A percentile compares a stretch with the other conserved stretches of the same genome.
Conservation (phyloP, 352 stramenopile genomes). For the Phytopythium litorale region DNA sequence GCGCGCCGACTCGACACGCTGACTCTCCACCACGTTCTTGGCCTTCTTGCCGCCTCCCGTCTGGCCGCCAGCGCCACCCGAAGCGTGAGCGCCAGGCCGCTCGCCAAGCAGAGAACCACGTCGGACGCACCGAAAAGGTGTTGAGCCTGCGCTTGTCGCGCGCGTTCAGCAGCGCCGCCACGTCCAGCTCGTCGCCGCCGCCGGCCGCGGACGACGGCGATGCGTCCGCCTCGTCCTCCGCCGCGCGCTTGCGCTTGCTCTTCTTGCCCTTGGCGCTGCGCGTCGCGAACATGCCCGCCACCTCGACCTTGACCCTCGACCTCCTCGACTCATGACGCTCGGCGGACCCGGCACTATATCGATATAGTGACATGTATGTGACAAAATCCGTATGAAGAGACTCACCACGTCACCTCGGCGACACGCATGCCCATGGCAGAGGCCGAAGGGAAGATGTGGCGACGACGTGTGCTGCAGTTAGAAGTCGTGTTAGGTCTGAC, state of each 20-base stretch:
- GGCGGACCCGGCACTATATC: not conserved
- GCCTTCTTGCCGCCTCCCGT: conserved; percentile 48
- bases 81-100: not conserved
- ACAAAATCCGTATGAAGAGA: not conserved
- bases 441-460: no score
- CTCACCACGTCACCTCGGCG: no score
- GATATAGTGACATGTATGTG: not conserved
- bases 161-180: conserved; percentile 5
- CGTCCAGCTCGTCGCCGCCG: conserved; percentile 1
- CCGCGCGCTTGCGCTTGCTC: conserved; percentile 41
- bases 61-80: conserved; percentile 15
- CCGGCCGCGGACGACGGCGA: not conserved
- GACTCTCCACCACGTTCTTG: conserved; percentile 58
- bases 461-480: no score
- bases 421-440: no score
- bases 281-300: conserved; percentile 32
- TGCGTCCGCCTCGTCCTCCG: conserved; percentile 22
- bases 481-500: no score
- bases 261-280: conserved; percentile 35
- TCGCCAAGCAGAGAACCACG: not conserved
- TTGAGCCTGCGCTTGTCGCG: conserved; percentile 30
- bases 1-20: conserved; percentile 61
- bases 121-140: conserved; percentile 43
- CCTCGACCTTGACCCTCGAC: no score
- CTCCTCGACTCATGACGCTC: not conserved